Evolutionary conservation across 306 rosid genomes (phyloP).

Genomic region (Trifolium subterraneum): DNA sequence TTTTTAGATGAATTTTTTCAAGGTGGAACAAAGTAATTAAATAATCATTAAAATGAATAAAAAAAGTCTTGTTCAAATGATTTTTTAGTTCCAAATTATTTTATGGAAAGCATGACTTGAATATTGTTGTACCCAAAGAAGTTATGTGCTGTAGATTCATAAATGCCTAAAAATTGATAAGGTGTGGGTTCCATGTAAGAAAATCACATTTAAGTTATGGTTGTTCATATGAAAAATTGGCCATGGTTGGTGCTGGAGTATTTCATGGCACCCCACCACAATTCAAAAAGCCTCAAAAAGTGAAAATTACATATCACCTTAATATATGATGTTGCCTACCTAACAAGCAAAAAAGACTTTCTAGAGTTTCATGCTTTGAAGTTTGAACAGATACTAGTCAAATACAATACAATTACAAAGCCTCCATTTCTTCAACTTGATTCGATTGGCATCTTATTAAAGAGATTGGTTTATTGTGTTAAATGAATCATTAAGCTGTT

Average conservation of each 20-base stretch:
- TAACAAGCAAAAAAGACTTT: conserved; percentile 44
- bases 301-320: conserved; percentile 46
- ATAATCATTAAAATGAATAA: too few species aligned
- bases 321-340: conserved; percentile 34
- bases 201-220: background rate
- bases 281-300: background rate
- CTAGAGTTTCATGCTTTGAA: conserved; percentile 31
- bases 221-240: too few species aligned
- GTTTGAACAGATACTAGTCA: conserved; percentile 16
- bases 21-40: too few species aligned
- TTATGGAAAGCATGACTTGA: background rate
- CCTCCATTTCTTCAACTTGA: background rate
- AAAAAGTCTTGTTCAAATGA: too few species aligned
- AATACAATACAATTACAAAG: background rate
- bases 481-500: conserved; percentile 26
- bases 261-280: conserved; percentile 7
- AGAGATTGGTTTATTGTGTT: conserved; percentile 2
- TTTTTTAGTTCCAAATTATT: background rate
- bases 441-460: too few species aligned
- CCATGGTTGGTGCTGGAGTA: background rate
- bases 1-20: too few species aligned
- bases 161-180: too few species aligned
- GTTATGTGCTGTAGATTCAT: background rate
- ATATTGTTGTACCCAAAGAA: background rate
- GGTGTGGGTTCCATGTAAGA: background rate